A percentile compares a stretch with the other conserved stretches of the same genome.
Evolutionary conservation across 2,329 filamentous ascomycete species (phyloP).

Genomic region (Mollisiaceae sp.): DNA sequence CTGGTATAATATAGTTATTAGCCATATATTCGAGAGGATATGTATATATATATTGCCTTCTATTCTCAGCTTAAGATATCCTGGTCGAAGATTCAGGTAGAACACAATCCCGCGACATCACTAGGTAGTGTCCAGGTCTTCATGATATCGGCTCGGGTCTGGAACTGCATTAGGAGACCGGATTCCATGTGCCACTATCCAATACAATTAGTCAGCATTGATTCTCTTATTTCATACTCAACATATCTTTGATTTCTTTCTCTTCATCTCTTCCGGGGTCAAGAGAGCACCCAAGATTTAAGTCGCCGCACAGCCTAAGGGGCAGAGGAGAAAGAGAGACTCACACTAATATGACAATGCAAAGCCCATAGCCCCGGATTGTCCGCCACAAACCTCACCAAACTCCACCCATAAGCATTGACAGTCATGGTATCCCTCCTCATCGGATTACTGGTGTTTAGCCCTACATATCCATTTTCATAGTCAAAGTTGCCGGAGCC

Average conservation of each 20-base stretch:
- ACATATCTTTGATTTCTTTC: no score
- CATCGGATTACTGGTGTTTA: constrained; percentile 51
- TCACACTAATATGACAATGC: constrained; percentile 46
- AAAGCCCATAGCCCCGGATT: constrained; percentile 58
- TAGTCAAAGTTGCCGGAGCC: constrained; percentile 40
- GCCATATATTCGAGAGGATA: no score
- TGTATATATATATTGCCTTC: no score
- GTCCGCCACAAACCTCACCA: constrained; percentile 52
- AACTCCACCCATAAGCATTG: constrained; percentile 45
- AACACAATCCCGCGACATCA: not conserved
- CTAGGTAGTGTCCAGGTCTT: constrained; percentile 12
- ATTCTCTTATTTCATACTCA: no score
- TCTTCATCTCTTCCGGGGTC: not conserved
- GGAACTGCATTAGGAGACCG: constrained; percentile 61
- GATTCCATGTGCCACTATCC: constrained; percentile 59
- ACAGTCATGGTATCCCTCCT: constrained; percentile 52
- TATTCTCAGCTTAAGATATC: no score
- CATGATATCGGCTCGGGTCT: constrained; percentile 46
- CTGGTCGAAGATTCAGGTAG: not conserved
- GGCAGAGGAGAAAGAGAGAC: not conserved
- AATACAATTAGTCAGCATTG: constrained; percentile 45
- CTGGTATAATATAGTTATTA: no score
- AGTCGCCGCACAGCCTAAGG: not conserved
- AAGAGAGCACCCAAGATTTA: not conserved
- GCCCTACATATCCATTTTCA: constrained; percentile 30